Base-by-base conservation (phyloP, 2,329 filamentous ascomycete genomes). In the Cercospora canescens region DNA sequence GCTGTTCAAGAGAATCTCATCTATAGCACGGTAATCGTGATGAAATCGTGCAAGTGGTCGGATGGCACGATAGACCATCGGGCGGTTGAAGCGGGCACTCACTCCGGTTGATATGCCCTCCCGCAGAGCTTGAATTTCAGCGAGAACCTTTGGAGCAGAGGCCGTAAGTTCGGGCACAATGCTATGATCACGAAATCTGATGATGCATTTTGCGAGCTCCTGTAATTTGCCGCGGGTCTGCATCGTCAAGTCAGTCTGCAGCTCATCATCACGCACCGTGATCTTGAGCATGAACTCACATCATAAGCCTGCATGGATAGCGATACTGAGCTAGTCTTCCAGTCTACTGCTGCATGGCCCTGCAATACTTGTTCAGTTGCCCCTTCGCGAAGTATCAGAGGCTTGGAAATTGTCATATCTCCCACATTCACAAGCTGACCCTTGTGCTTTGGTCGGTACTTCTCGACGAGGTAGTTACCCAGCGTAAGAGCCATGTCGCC, bases 401-500 rank as follows among this genome's bases (percentile, higher is more conserved):
- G n/a, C 18, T 45, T 45, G 1, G 41, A 45, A 11, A 45, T 45
- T 2, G 18, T 11, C 41, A 45, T 45, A 21, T 11, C 24, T n/a
- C 41, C 41, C n/a, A 45, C 41, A 24, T 45, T 21, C 9, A 45
- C 41, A n/a, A 45, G 41, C 3, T 21, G 18, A 2, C 24, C 41
- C 4, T n/a, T 45, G 9, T 45, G 41, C 4, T 45, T n/a, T 11
- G 41, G 41, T 3, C 41, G 41, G 18, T 45, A 45, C 41, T 45
- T 45, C n/a, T 45, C 41, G 9, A 45, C 55, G 16, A 63, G 18
- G 34, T 79, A 76, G 5, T 69, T 64, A 1, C 75, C 78, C 3
- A 78, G 65, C 0, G 71, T 74, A 2, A 77, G 62, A 1, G 76
- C 76, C 26, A 79, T 77, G 45, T 79, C 78, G 0, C 76, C 74